Conservation (phyloP, 23 red algal genomes). For the Chondrus crispus region DNA sequence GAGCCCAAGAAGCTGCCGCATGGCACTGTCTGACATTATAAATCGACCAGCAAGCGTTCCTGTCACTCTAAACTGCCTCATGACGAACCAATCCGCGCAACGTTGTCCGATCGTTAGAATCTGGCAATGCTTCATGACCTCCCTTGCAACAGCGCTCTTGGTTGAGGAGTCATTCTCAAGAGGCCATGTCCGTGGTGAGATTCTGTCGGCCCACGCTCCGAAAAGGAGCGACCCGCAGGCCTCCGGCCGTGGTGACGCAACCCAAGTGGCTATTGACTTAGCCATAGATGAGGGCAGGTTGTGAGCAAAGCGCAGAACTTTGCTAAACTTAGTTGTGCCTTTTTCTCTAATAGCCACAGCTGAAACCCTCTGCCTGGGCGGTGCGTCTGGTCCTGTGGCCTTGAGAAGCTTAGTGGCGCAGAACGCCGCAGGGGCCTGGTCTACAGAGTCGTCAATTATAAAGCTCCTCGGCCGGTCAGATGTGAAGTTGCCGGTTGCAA, state of each 20-base stretch:
- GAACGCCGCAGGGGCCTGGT: neutral
- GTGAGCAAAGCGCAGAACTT: neutral
- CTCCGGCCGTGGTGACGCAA: neutral
- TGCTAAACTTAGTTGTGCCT: neutral
- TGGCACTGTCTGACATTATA: neutral
- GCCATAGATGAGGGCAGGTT: neutral
- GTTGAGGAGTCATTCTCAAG: neutral
- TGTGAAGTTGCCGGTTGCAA: too few relatives aligned
- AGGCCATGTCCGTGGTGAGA: neutral
- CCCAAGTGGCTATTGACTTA: neutral
- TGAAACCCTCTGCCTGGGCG: neutral
- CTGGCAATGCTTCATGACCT: neutral
- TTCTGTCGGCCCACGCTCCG: neutral
- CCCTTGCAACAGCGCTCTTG: neutral
- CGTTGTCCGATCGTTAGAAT: neutral
- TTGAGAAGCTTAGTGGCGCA: neutral
- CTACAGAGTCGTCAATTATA: neutral
- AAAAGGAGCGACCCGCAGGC: neutral
- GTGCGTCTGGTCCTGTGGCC: neutral
- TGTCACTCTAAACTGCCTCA: conserved; percentile 2
- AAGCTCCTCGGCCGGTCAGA: neutral
- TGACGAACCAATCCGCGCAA: neutral
- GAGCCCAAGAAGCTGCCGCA: neutral
- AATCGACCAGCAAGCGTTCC: neutral
- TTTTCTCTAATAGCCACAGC: neutral